Evolutionary conservation across 75 land plant species (phyloP).

Genomic region (Cryptomeria japonica): DNA sequence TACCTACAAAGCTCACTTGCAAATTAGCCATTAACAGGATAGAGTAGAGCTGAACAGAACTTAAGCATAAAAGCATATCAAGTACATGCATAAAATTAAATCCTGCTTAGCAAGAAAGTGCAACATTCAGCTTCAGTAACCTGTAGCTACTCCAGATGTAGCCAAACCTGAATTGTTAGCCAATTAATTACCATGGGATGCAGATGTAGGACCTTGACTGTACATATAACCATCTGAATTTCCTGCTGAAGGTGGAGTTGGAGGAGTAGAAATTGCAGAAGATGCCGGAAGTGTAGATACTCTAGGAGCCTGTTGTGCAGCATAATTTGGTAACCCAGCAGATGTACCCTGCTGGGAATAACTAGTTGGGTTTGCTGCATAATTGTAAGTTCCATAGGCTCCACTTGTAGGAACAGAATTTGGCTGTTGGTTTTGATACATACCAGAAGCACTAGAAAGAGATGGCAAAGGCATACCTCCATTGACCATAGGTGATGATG

Average conservation of each 20-base stretch:
- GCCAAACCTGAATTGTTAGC: background rate
- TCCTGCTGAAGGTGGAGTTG: background rate
- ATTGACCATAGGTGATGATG: slow-evolving; percentile 9
- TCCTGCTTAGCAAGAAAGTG: background rate
- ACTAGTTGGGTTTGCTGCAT: slow-evolving; percentile 3
- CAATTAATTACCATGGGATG: background rate
- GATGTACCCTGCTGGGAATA: slow-evolving; percentile 2
- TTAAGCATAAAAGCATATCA: background rate
- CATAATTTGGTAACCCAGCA: background rate
- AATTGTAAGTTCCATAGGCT: slow-evolving; percentile 13
- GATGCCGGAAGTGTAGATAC: background rate
- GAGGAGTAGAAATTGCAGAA: background rate
- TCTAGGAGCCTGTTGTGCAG: background rate
- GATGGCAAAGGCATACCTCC: slow-evolving; percentile 11
- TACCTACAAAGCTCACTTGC: background rate
- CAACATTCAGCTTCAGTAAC: background rate
- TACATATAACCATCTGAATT: slow-evolving; percentile 5
- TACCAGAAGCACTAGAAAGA: slow-evolving; percentile 7
- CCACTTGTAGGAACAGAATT: slow-evolving; percentile 14
- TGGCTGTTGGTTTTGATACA: slow-evolving; percentile 8
- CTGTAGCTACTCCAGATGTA: background rate
- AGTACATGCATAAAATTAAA: background rate
- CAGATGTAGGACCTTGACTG: background rate
- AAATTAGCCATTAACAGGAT: background rate
- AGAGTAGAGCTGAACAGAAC: background rate